A percentile compares a stretch with the other conserved stretches of the same genome.
phyloP scores from a whole-genome alignment of 306 rosid species.

The Trichosanthes truncata region DNA sequence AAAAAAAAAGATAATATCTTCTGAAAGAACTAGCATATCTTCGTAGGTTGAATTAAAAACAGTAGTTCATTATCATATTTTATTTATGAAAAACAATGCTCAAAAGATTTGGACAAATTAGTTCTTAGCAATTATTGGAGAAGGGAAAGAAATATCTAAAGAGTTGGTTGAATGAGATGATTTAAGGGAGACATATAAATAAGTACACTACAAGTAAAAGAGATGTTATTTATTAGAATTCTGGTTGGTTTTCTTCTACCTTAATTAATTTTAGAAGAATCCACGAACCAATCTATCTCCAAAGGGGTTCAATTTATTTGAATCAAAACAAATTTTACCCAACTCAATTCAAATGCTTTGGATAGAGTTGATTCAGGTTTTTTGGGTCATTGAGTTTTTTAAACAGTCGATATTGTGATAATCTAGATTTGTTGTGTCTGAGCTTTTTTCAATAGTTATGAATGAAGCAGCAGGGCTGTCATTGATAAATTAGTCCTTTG shows the following conservation, averaged over 20 bases:
- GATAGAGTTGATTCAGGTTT: background rate
- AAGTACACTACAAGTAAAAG: background rate
- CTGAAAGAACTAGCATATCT: background rate
- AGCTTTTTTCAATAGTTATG: background rate
- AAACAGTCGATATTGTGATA: background rate
- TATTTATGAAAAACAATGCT: background rate
- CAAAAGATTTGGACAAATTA: background rate
- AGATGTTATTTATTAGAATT: background rate
- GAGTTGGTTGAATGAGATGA: background rate
- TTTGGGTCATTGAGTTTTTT: background rate
- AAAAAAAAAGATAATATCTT: background rate
- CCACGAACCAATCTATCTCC: background rate
- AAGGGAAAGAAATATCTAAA: background rate
- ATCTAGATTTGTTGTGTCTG: background rate
- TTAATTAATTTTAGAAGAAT: background rate
- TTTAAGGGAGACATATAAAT: background rate
- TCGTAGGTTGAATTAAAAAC: background rate
- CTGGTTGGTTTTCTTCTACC: background rate
- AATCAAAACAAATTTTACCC: background rate
- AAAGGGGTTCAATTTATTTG: background rate
- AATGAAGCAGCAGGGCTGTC: background rate
- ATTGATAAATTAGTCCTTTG: background rate
- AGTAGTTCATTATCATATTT: background rate
- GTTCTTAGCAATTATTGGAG: background rate
- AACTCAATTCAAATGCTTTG: background rate